Evolutionary conservation across 805 yeast genomes (phyloP).

Genomic region (Zygoascus flipseniorum): DNA sequence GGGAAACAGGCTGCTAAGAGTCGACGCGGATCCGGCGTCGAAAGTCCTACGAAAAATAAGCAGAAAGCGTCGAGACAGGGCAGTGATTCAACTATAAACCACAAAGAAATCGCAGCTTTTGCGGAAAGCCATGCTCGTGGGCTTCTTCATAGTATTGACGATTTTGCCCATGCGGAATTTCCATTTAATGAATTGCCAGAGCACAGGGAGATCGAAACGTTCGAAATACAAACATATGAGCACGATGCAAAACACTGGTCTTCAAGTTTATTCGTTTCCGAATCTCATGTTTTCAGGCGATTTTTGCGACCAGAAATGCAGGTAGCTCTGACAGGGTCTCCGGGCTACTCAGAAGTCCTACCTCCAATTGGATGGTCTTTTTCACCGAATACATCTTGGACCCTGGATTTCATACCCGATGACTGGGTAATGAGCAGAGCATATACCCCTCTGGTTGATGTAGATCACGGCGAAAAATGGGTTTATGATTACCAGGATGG

Average conservation of each 20-base stretch:
- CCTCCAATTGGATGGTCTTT: constrained; percentile 20
- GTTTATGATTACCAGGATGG: constrained; percentile 53
- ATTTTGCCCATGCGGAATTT: constrained; percentile 32
- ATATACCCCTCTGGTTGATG: constrained; percentile 45
- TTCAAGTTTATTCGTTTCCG: constrained; percentile 5
- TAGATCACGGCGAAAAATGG: constrained; percentile 78
- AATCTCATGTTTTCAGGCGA: constrained; percentile 9
- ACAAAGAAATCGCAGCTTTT: background rate
- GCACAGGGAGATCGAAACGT: constrained; percentile 50
- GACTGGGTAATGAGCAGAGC: constrained; percentile 45
- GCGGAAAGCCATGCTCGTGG: background rate
- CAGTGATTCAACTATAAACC: background rate
- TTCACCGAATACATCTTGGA: constrained; percentile 40
- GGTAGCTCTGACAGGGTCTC: constrained; percentile 5
- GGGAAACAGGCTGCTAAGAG: background rate
- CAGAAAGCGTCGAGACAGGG: background rate
- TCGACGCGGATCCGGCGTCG: background rate
- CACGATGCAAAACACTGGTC: constrained; percentile 22
- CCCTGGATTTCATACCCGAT: constrained; percentile 49
- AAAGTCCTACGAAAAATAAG: background rate
- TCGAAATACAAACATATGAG: constrained; percentile 17
- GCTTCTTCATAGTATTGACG: background rate
- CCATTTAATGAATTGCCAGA: constrained; percentile 36
- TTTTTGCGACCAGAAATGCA: background rate
- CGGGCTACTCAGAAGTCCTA: constrained; percentile 7